A percentile compares a stretch with the other conserved stretches of the same genome.
phyloP scores from a whole-genome alignment of 805 yeast genomes.

The Candida alai region DNA sequence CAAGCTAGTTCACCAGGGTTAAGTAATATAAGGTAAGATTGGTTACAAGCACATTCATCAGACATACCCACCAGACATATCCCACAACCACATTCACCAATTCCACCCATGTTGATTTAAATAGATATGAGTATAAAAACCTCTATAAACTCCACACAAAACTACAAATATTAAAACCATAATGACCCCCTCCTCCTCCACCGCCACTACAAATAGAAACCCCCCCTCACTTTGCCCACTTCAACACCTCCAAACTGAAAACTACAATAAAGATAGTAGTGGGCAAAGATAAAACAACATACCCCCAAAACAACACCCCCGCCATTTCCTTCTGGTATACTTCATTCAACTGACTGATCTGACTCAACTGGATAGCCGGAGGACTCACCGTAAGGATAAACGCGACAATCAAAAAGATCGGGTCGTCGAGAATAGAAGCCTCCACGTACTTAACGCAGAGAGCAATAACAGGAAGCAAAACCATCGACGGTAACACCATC shows the following conservation, averaged over 20 bases:
- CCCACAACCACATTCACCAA: background rate
- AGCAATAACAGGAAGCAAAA: constrained; percentile 65
- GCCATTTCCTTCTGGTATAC: constrained; percentile 80
- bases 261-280: constrained; percentile 72
- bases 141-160: constrained; percentile 1
- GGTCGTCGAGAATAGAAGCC: constrained; percentile 72
- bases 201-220: background rate
- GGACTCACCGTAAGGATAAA: constrained; percentile 75
- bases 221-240: constrained; percentile 38
- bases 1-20: too few relatives aligned
- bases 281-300: constrained; percentile 70
- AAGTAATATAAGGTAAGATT: too few relatives aligned
- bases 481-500: constrained; percentile 71
- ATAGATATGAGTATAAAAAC: background rate
- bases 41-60: too few relatives aligned
- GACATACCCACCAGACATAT: too few relatives aligned
- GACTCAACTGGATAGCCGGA: constrained; percentile 80
- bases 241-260: constrained; percentile 56
- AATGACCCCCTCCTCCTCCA: constrained; percentile 1
- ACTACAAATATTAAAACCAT: background rate
- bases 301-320: constrained; percentile 79
- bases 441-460: constrained; percentile 58
- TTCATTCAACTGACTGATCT: constrained; percentile 73
- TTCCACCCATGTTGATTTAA: background rate
- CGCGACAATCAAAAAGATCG: constrained; percentile 73